Conservation (phyloP, 129 eudicot species). For the Erigeron canadensis region DNA sequence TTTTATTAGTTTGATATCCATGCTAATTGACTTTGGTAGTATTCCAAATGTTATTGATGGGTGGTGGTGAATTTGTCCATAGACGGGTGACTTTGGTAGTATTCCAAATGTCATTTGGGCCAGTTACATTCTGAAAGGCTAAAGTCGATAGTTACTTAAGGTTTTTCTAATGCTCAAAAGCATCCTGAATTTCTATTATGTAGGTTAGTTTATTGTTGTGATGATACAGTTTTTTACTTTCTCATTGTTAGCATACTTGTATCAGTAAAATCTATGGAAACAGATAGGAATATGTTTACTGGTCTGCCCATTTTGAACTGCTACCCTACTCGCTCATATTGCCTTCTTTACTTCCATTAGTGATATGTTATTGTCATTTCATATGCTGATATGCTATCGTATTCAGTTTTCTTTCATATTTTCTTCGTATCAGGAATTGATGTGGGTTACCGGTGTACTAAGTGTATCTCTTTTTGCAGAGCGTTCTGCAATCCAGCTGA, state of each 20-base stretch:
- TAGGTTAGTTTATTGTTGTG: no score
- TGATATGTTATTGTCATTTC: constrained; percentile 12
- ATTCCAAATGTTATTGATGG: no score
- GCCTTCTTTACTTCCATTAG: background rate
- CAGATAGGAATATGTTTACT: background rate
- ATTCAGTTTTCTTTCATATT: constrained; percentile 1
- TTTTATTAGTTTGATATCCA: no score
- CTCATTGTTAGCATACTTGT: no score
- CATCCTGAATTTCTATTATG: background rate
- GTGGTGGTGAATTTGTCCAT: no score
- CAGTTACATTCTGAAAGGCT: no score
- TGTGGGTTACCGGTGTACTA: background rate
- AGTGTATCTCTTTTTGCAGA: constrained; percentile 40
- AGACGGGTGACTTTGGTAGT: no score
- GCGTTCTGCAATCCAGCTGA: constrained; percentile 93
- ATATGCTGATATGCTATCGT: background rate
- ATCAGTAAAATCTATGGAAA: no score
- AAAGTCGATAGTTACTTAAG: no score
- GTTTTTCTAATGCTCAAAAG: background rate
- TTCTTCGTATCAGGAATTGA: background rate
- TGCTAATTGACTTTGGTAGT: no score
- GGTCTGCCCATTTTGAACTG: background rate
- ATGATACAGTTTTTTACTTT: background rate
- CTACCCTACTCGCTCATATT: background rate
- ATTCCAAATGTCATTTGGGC: no score